Percentiles rank a stretch among this genome's conserved stretches.
phyloP scores from a whole-genome alignment of 148 eudicot species.

The Rhododendron simsii region DNA sequence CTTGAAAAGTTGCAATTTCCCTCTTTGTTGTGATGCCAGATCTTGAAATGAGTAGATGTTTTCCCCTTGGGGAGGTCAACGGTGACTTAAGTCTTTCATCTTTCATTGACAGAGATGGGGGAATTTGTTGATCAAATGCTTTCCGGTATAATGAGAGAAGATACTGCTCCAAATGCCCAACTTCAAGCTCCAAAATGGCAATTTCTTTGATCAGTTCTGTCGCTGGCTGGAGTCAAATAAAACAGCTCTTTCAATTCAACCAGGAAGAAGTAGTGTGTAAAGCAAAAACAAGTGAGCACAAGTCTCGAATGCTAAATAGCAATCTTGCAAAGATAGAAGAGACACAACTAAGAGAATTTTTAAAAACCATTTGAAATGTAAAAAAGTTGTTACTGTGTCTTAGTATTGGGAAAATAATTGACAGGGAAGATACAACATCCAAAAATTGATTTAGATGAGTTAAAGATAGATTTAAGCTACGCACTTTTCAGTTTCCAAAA shows the following conservation, averaged over 20 bases:
- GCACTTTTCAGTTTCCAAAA: not conserved
- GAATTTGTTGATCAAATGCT: conserved; percentile 81
- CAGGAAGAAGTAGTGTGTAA: not conserved
- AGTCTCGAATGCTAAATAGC: not conserved
- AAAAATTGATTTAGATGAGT: not conserved
- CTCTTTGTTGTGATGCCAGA: conserved; percentile 30
- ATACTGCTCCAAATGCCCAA: conserved; percentile 81
- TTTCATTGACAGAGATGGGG: conserved; percentile 55
- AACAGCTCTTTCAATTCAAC: not conserved
- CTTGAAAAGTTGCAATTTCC: conserved; percentile 24
- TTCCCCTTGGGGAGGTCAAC: conserved; percentile 43
- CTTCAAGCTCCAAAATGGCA: conserved; percentile 84
- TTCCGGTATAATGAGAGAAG: conserved; percentile 83
- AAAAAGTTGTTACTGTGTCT: not conserved
- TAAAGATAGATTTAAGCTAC: not conserved
- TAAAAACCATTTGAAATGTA: not conserved
- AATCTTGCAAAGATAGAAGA: not conserved
- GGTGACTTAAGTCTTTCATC: conserved; percentile 43
- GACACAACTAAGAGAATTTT: not conserved
- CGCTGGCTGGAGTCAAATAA: conserved; percentile 67
- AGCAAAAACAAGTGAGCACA: not conserved
- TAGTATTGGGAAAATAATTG: not conserved
- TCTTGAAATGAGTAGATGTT: conserved; percentile 46
- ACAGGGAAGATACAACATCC: not conserved
- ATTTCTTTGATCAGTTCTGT: conserved; percentile 90